Evolutionary conservation across 441 rosid genomes (phyloP).

Genomic region (Melastoma candidum): DNA sequence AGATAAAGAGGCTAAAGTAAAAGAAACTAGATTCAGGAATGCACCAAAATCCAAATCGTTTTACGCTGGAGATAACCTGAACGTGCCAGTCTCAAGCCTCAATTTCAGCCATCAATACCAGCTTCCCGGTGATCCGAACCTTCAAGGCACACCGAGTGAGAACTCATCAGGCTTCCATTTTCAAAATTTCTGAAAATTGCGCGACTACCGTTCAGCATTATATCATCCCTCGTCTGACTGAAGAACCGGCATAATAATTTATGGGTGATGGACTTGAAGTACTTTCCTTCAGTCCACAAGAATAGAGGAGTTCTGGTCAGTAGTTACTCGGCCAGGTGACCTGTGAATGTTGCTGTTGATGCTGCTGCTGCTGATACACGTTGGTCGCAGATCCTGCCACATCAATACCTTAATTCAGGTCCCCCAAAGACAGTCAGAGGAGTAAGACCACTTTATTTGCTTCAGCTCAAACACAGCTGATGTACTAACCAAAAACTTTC

Average conservation of each 20-base stretch:
- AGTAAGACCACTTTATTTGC: conserved; percentile 69
- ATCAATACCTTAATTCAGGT: conserved; percentile 62
- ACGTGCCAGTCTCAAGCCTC: background rate
- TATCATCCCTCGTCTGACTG: background rate
- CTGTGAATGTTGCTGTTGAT: conserved; percentile 57
- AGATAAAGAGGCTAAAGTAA: background rate
- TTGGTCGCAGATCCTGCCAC: conserved; percentile 65
- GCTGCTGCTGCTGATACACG: conserved; percentile 76
- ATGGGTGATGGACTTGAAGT: conserved; percentile 26
- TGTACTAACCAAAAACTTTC: conserved; percentile 66
- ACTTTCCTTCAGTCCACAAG: conserved; percentile 24
- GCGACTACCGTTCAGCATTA: too few species aligned
- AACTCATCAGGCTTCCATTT: too few species aligned
- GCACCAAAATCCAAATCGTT: conserved; percentile 19
- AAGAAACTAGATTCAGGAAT: conserved; percentile 11
- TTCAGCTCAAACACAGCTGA: conserved; percentile 41
- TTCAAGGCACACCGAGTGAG: too few species aligned
- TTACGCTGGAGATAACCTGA: conserved; percentile 22
- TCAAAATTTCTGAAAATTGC: too few species aligned
- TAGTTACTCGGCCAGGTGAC: conserved; percentile 87
- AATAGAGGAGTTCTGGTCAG: conserved; percentile 30
- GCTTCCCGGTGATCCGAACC: too few species aligned
- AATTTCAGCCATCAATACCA: too few species aligned
- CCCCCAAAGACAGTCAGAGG: conserved; percentile 60
- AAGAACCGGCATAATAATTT: conserved; percentile 29